Evolutionary conservation across 2,329 filamentous ascomycete genomes (phyloP), one percentile per base, ranked within the genome.

Genomic region (Didymella keratinophila): DNA sequence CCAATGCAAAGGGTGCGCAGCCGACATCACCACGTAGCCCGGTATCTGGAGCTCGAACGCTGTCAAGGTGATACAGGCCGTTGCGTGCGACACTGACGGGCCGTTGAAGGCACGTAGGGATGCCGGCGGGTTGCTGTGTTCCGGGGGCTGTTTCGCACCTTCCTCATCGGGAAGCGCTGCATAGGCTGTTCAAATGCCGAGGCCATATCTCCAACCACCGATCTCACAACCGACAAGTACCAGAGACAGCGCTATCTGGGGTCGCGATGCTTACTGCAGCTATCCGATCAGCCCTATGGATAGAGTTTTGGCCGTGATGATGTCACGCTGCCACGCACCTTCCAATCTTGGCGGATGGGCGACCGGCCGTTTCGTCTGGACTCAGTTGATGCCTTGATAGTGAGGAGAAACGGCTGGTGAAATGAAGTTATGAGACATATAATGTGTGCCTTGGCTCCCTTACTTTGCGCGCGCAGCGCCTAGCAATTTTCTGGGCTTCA

Each of bases 251-350:
- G 27, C 41, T 39, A 23, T 39, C 48, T 11, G 28, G 49, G 30
- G 44, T 37, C 16, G 30, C 25, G 25, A 30, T 34, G 32, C 44
- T 37, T 49, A 34, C 28, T 53, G 20, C n/a, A 34, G 42, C 45
- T 45, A 32, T 45, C 25, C 30, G 12, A 9, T 44, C 37, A 41
- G 36, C 49, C 30, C 44, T 43, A 36, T 25, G 8, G 18, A 32
- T 25, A 43, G 27, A 20, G 21, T 36, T 21, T 41, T 45, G 11
- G 14, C 14, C n/a, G 25, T 50, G 44, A 27, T 53, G 56, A 58
- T 58, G 55, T 58, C 56, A 54, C 41, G 48, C 41, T 27, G 37
- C 25, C 37, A 41, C 21, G 39, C 50, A 58, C 51, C 56, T 58
- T 47, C 49, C 44, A 32, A 30, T 50, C 45, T 27, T 47, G 50